These are phyloP conservation scores for Phytopythium delawarense DNA, from an alignment of 352 stramenopile species.

Conservation along the genomic window DNA sequence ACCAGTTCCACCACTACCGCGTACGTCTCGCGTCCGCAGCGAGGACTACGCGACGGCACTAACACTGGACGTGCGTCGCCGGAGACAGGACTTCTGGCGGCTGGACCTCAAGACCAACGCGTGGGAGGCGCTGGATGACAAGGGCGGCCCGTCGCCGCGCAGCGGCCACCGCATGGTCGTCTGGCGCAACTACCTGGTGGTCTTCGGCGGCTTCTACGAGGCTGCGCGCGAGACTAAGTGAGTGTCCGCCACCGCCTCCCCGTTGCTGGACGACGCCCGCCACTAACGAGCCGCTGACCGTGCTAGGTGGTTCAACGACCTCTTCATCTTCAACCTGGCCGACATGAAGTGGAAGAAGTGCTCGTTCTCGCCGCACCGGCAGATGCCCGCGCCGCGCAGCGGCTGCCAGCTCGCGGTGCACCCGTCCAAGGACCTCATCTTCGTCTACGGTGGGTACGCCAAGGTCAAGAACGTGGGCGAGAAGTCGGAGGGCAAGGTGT, in stretches of 20 bases:
- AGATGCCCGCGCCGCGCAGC: slow-evolving; percentile 62
- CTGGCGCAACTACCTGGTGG: slow-evolving; percentile 94
- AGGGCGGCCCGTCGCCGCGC: slow-evolving; percentile 68
- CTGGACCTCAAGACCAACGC: slow-evolving; percentile 92
- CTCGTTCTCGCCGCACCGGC: slow-evolving; percentile 56
- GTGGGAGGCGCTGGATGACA: slow-evolving; percentile 92
- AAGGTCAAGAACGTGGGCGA: slow-evolving; percentile 92
- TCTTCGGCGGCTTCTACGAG: slow-evolving; percentile 98
- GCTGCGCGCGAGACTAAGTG: slow-evolving; percentile 82
- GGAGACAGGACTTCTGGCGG: slow-evolving; percentile 78
- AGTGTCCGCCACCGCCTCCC: neutral
- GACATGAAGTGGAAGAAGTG: slow-evolving; percentile 90
- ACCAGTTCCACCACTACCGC: slow-evolving; percentile 98
- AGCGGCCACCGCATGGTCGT: slow-evolving; percentile 93
- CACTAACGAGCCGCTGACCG: neutral
- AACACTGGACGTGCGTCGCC: neutral
- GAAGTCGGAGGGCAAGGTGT: slow-evolving; percentile 93
- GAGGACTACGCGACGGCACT: neutral
- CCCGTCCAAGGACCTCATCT: slow-evolving; percentile 86
- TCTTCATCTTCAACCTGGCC: slow-evolving; percentile 89
- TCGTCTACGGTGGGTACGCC: slow-evolving; percentile 94
- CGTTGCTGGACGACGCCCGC: too few relatives aligned
- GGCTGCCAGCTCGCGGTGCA: slow-evolving; percentile 82
- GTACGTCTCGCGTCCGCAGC: slow-evolving; percentile 18
- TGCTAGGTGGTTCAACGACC: slow-evolving; percentile 92